Percentiles rank a stretch among this genome's conserved stretches.
Evolutionary conservation across 2,329 filamentous ascomycete species (phyloP).

Genomic region (Canariomyces notabilis): DNA sequence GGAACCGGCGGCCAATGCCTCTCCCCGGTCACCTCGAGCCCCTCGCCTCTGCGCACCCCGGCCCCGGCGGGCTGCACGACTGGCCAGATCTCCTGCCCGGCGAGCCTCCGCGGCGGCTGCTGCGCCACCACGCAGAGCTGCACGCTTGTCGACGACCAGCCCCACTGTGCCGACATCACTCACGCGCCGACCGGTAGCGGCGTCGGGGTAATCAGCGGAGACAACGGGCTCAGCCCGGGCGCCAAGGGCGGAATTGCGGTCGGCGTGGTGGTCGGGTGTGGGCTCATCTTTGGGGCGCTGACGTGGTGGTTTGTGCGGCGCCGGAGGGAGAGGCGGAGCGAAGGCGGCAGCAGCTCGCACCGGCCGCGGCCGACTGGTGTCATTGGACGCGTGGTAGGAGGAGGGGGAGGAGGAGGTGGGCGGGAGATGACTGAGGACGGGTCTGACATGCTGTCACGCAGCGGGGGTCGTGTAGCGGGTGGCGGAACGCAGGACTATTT

Average conservation of each 20-base stretch:
- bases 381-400: constrained; percentile 19
- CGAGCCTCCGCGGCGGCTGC: constrained; percentile 44
- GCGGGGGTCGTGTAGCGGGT: constrained; percentile 28
- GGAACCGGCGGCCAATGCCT: constrained; percentile 13
- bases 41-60: constrained; percentile 41
- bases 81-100: constrained; percentile 42
- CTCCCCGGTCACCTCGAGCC: constrained; percentile 22
- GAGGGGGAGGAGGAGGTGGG: constrained; percentile 2
- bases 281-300: constrained; percentile 37
- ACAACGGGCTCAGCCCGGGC: constrained; percentile 38
- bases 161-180: constrained; percentile 36
- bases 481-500: constrained; percentile 39
- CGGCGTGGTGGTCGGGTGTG: constrained; percentile 43
- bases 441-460: constrained; percentile 31
- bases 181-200: constrained; percentile 24
- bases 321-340: constrained; percentile 29
- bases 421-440: constrained; percentile 26
- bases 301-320: constrained; percentile 45
- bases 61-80: constrained; percentile 36
- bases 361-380: constrained; percentile 24
- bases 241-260: constrained; percentile 55
- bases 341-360: constrained; percentile 13
- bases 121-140: constrained; percentile 43
- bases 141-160: constrained; percentile 32
- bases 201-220: constrained; percentile 8